Evolutionary conservation across 2,329 filamentous ascomycete genomes (phyloP), one percentile per base, ranked within the genome.

Genomic region (Hymenoscyphus fructigenus): DNA sequence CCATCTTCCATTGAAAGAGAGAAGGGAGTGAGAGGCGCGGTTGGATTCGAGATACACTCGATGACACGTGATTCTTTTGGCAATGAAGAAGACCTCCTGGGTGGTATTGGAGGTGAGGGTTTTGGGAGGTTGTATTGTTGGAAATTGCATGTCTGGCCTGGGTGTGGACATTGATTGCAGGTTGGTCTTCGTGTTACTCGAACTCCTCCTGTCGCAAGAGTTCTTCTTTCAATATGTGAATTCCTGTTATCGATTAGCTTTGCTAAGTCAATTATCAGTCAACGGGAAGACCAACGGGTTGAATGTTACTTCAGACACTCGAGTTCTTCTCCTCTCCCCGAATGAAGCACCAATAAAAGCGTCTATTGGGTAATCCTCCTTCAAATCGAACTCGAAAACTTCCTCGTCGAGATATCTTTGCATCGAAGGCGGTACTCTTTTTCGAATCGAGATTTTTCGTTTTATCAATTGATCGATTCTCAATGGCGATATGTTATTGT

Each of bases 91-190:
- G 63, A 63, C 20, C 68, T 47, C 12, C 47, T 57, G 47, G 68
- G 68, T 14, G 66, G 66, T n/a, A 32, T 66, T 29, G 68, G 68
- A 32, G 62, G 62, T 15, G 61, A 56, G 1, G 65, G 41, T 59
- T 47, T 58, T 9, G 64, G 23, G 10, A 36, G n/a, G 20, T 12
- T 38, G 34, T 65, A 65, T 32, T 62, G 20, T 28, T 59, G 38
- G 50, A 65, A 65, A 15, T 32, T 26, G 32, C 64, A 65, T 60
- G 14, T 58, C 28, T 56, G 26, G 15, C 60, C 57, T 29, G 55
- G 64, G 28, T 65, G 64, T 14, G 64, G 64, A 26, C 64, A 65
- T 44, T 47, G 20, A 26, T 65, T 65, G 32, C 64, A 65, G 5
- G 64, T 62, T 4, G 64, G 60, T 44, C 20, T 23, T 44, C 41